Percentiles rank a stretch among this genome's conserved stretches.
These are phyloP conservation scores for Aspergillus japonicus DNA, from an alignment of 2,329 filamentous ascomycete genomes.

Conservation along the genomic window DNA sequence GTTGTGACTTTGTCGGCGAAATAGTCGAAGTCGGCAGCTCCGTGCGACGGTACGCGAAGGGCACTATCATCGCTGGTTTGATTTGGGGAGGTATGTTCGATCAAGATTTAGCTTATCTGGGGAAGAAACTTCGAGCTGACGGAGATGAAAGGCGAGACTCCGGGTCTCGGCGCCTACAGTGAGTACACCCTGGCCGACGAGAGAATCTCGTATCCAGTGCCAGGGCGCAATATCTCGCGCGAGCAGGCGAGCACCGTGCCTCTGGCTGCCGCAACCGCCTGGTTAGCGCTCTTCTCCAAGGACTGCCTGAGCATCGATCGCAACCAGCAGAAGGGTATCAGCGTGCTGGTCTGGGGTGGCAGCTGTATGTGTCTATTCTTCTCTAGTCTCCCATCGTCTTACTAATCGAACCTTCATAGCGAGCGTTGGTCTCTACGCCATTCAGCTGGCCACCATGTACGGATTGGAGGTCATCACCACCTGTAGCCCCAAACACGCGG, in stretches of 20 bases:
- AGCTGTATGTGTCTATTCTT: conserved; percentile 25
- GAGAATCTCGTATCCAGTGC: conserved; percentile 42
- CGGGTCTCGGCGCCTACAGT: conserved; percentile 40
- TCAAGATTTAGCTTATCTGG: no score
- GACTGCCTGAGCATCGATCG: conserved; percentile 37
- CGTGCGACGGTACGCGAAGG: no score
- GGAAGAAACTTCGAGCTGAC: no score
- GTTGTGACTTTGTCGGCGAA: conserved; percentile 34
- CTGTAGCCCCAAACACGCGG: conserved; percentile 35
- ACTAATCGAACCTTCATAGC: conserved; percentile 21
- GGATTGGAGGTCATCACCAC: conserved; percentile 39
- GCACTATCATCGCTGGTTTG: conserved; percentile 25
- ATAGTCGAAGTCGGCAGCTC: conserved; percentile 31
- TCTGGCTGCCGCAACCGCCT: conserved; percentile 41
- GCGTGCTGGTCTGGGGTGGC: conserved; percentile 47
- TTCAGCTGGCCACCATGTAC: conserved; percentile 35
- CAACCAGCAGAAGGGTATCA: conserved; percentile 6
- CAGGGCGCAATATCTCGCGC: conserved; percentile 24
- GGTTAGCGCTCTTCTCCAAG: conserved; percentile 42
- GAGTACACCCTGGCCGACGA: conserved; percentile 44
- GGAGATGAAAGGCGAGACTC: conserved; percentile 3
- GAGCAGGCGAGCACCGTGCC: conserved; percentile 42
- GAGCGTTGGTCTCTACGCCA: conserved; percentile 40
- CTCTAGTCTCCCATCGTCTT: no score
- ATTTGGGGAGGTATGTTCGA: conserved; percentile 31